Conservation (phyloP, 148 eudicot species). For the Chenopodium formosanum region DNA sequence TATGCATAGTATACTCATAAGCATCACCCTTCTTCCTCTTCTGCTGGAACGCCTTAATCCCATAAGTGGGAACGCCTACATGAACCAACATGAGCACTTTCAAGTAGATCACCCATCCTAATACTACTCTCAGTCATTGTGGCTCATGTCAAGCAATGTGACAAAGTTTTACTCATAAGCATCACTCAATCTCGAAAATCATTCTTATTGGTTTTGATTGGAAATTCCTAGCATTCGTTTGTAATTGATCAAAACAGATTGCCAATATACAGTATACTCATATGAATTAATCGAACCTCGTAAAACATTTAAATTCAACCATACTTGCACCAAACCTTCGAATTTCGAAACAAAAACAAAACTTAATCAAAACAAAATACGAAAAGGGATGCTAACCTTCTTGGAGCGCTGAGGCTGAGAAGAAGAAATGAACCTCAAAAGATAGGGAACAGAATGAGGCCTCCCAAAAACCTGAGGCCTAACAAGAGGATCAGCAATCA, state of each 20-base stretch:
- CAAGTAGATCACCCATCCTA: too few species aligned
- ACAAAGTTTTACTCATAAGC: neutral
- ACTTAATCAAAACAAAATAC: neutral
- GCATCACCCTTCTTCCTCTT: neutral
- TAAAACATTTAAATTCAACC: neutral
- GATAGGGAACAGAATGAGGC: conserved; percentile 68
- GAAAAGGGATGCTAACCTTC: conserved; percentile 43
- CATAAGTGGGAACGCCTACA: too few species aligned
- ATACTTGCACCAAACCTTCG: neutral
- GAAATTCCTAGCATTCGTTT: neutral
- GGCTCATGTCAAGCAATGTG: too few species aligned
- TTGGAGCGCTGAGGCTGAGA: conserved; percentile 74
- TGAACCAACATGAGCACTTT: too few species aligned
- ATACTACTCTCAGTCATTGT: too few species aligned
- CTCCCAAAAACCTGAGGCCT: conserved; percentile 60
- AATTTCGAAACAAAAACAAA: neutral
- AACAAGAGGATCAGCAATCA: conserved; percentile 81
- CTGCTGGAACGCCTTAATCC: too few species aligned
- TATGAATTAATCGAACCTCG: neutral
- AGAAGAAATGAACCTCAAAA: conserved; percentile 70
- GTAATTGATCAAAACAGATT: neutral
- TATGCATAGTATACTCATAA: neutral
- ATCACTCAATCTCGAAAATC: neutral
- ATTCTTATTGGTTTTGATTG: neutral
- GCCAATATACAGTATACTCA: neutral